phyloP scores from a whole-genome alignment of 257 asterid species.

The Salvia miltiorrhiza region DNA sequence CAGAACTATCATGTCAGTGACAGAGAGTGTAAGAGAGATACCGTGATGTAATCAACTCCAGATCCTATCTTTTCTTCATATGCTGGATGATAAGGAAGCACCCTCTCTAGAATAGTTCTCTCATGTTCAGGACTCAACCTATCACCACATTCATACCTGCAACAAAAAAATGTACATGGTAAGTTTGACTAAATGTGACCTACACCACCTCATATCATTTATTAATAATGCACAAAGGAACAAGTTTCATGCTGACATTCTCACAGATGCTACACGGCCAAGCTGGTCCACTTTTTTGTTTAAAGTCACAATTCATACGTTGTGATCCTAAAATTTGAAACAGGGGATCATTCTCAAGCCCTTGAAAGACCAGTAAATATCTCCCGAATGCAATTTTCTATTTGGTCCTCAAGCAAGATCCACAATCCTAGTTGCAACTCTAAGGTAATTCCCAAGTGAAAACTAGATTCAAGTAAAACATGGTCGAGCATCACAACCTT shows the following conservation, averaged over 20 bases:
- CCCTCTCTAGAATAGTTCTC: constrained; percentile 65
- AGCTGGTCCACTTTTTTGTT: background rate
- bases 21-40: constrained; percentile 9
- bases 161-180: constrained; percentile 1
- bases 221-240: background rate
- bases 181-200: background rate
- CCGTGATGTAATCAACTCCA: constrained; percentile 75
- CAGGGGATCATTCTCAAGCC: background rate
- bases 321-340: background rate
- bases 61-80: constrained; percentile 66
- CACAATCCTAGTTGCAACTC: background rate
- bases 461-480: background rate
- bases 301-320: background rate
- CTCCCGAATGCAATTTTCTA: background rate
- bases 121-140: constrained; percentile 79
- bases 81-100: constrained; percentile 86
- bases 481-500: background rate
- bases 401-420: background rate
- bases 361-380: background rate
- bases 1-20: background rate
- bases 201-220: background rate
- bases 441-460: background rate
- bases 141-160: constrained; percentile 81
- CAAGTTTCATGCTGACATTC: background rate
- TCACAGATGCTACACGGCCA: constrained; percentile 1